A percentile compares a stretch with the other conserved stretches of the same genome.
phyloP scores from a whole-genome alignment of 1,284 basidiomycete species.

The Ustilago curta region DNA sequence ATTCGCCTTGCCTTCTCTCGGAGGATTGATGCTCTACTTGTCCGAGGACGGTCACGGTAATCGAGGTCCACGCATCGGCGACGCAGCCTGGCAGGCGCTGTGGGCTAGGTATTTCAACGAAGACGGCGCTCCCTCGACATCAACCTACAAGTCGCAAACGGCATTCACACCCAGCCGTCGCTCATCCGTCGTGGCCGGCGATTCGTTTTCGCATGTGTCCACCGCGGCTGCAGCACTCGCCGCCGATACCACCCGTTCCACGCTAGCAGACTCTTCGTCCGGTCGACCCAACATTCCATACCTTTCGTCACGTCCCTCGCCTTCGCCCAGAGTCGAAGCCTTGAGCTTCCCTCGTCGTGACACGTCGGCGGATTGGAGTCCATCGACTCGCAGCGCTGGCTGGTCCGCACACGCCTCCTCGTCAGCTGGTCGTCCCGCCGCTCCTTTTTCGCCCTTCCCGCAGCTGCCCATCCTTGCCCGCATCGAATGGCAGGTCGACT shows the following conservation, averaged over 20 bases:
- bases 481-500: constrained; percentile 66
- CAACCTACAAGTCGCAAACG: constrained; percentile 9
- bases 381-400: constrained; percentile 28
- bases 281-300: constrained; percentile 28
- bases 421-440: constrained; percentile 8
- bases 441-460: constrained; percentile 10
- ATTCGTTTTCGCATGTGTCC: constrained; percentile 17
- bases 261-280: constrained; percentile 18
- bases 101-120: constrained; percentile 64
- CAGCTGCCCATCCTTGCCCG: constrained; percentile 63
- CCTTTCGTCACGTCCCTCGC: constrained; percentile 26
- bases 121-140: constrained; percentile 21
- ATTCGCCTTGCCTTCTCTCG: constrained; percentile 64
- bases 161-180: constrained; percentile 26
- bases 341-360: constrained; percentile 21
- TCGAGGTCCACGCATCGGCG: constrained; percentile 64
- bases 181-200: constrained; percentile 9
- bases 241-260: constrained; percentile 29
- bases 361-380: constrained; percentile 31
- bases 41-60: constrained; percentile 63
- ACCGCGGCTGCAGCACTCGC: constrained; percentile 9
- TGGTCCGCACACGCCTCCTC: constrained; percentile 26
- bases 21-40: constrained; percentile 63
- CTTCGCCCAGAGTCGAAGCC: constrained; percentile 31
- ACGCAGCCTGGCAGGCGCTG: constrained; percentile 62